phyloP scores from a whole-genome alignment of 129 eudicot genomes.

The Helianthus tuberosus region DNA sequence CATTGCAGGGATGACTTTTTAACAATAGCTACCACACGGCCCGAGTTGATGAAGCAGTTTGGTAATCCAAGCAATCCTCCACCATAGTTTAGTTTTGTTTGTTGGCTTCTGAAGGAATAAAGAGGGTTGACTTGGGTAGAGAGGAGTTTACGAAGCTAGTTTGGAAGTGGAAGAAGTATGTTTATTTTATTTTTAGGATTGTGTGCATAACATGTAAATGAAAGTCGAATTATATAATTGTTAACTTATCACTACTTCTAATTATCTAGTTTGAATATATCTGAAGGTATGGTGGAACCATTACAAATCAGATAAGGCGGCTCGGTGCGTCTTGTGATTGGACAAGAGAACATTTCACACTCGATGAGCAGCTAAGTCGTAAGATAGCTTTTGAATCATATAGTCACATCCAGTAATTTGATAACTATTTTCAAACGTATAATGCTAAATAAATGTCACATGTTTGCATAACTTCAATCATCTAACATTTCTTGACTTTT shows the following conservation, averaged over 20 bases:
- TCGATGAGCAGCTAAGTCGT: constrained; percentile 98
- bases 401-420: too few relatives aligned
- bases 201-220: constrained; percentile 5
- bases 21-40: constrained; percentile 94
- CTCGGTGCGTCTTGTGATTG: constrained; percentile 99
- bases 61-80: too few relatives aligned
- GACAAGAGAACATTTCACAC: constrained; percentile 93
- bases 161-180: constrained; percentile 89
- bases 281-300: constrained; percentile 92
- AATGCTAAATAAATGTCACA: constrained; percentile 9
- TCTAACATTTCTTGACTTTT: constrained; percentile 24
- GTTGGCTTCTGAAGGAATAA: constrained; percentile 92
- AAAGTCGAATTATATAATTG: not conserved
- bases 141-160: constrained; percentile 93
- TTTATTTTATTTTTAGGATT: constrained; percentile 23
- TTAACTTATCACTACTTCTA: not conserved
- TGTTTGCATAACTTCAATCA: not conserved
- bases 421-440: constrained; percentile 10
- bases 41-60: too few relatives aligned
- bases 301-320: constrained; percentile 87
- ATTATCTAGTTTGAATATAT: constrained; percentile 14
- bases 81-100: too few relatives aligned
- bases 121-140: constrained; percentile 91
- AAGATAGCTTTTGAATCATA: constrained; percentile 55
- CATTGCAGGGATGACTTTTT: constrained; percentile 70